Conservation (phyloP, 1,284 basidiomycete species). For the Rhizoctonia solani region DNA sequence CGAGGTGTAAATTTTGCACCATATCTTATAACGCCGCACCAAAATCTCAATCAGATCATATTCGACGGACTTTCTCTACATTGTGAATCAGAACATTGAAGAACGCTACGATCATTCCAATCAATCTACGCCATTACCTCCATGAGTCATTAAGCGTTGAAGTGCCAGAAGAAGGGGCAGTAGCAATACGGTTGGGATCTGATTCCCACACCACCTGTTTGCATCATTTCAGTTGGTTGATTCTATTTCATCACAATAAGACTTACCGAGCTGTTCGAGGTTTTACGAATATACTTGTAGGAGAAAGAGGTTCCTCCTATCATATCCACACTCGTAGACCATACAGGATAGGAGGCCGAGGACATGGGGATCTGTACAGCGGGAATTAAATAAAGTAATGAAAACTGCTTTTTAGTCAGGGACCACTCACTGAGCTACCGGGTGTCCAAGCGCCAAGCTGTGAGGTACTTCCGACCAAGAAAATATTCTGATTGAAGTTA, state of each 20-base stretch:
- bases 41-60: too few species aligned
- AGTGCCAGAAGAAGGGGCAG: slow-evolving; percentile 43
- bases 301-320: slow-evolving; percentile 56
- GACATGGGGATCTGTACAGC: slow-evolving; percentile 56
- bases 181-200: slow-evolving; percentile 58
- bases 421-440: slow-evolving; percentile 16
- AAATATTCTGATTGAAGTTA: slow-evolving; percentile 33
- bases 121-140: neutral
- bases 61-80: too few species aligned
- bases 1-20: too few species aligned
- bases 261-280: slow-evolving; percentile 58
- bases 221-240: neutral
- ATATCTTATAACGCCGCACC: too few species aligned
- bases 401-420: neutral
- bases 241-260: neutral
- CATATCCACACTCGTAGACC: slow-evolving; percentile 56
- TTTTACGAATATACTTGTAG: slow-evolving; percentile 66
- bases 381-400: neutral
- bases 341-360: slow-evolving; percentile 58
- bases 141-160: neutral
- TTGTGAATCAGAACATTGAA: too few species aligned
- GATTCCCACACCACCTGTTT: slow-evolving; percentile 56
- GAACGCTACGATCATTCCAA: too few species aligned
- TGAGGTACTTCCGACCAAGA: slow-evolving; percentile 27
- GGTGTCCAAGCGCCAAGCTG: slow-evolving; percentile 34